Evolutionary conservation across 768 basidiomycete species (phyloP).

Genomic region (Hypholoma fasciculare): DNA sequence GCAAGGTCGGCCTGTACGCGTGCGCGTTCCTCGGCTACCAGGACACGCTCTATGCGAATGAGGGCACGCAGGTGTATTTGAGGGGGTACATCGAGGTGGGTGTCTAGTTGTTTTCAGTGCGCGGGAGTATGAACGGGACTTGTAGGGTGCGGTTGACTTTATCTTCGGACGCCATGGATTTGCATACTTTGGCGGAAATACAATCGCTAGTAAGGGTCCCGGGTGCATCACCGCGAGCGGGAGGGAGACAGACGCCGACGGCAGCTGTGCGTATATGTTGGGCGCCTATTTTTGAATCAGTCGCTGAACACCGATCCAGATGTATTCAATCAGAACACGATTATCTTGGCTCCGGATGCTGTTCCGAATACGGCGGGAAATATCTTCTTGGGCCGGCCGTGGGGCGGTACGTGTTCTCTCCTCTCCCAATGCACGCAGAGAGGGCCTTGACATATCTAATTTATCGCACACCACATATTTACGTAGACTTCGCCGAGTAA

Average conservation of each 20-base stretch:
- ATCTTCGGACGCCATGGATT: constrained; percentile 43
- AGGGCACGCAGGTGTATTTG: constrained; percentile 48
- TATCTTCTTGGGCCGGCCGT: constrained; percentile 43
- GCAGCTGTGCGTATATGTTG: constrained; percentile 34
- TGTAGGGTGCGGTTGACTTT: constrained; percentile 44
- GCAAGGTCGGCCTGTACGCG: constrained; percentile 40
- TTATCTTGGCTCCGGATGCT: constrained; percentile 36
- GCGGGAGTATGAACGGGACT: background rate
- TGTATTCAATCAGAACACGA: constrained; percentile 37
- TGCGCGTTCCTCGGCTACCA: constrained; percentile 46
- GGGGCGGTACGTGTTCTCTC: constrained; percentile 32
- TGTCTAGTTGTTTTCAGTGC: background rate
- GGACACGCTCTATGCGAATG: constrained; percentile 45
- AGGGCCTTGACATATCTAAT: background rate
- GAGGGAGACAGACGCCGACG: constrained; percentile 36
- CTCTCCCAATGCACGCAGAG: too few species aligned
- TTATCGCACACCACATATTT: background rate
- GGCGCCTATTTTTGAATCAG: background rate
- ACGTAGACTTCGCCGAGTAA: constrained; percentile 7
- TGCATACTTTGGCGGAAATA: constrained; percentile 48
- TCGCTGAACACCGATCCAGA: constrained; percentile 16
- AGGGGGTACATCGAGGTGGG: constrained; percentile 45
- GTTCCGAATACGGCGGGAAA: constrained; percentile 31
- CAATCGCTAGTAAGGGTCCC: constrained; percentile 39
- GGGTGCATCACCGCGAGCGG: constrained; percentile 51